Evolutionary conservation across 306 rosid species (phyloP), one percentile per base, ranked within the genome.

Genomic region (Sindora glabra): DNA sequence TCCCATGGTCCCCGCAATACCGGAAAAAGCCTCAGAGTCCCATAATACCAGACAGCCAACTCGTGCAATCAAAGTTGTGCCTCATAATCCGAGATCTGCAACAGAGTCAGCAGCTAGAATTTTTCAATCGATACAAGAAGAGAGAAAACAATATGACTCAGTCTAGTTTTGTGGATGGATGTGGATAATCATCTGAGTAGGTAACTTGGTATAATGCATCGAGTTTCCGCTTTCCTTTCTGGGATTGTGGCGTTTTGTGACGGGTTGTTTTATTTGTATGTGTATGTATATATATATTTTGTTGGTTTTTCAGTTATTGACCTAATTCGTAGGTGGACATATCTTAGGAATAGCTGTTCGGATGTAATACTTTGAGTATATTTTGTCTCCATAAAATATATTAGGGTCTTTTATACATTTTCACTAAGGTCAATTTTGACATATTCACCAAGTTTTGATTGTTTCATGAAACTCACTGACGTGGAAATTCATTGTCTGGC

Each of bases 101-200:
- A 94, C 85, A 3, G 95, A 75, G 63, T 94, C 99, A 11, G 99
- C 99, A 3, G 95, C 96, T 52, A 81, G 95, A 65, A 94, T 94
- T 68, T 94, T 94, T 78, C 95, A 74, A 23, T 84, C 88, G 13
- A 89, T 94, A 67, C 99, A 94, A 73, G 86, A 82, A 55, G 99
- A 86, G 81, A 86, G 99, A 66, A 74, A 82, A 66, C 94, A 86
- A 64, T 14, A 42, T 13, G 90, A 85, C 25, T 19, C 17, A 13
- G 48, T 59, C 25, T 68, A 78, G 67, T 58, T 32, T 40, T 44
- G 40, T 68, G 34, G 5, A 1, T 42, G 32, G 38, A 44, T 51
- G 49, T n/a, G 9, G 5, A 32, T 56, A 57, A 33, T 56, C 46
- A 29, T 48, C 51, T 9, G 5, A 39, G 48, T 27, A 16, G 37